Percentiles rank a stretch among this genome's conserved stretches.
phyloP scores from a whole-genome alignment of 345 rosid species.

The Gossypium herbaceum region DNA sequence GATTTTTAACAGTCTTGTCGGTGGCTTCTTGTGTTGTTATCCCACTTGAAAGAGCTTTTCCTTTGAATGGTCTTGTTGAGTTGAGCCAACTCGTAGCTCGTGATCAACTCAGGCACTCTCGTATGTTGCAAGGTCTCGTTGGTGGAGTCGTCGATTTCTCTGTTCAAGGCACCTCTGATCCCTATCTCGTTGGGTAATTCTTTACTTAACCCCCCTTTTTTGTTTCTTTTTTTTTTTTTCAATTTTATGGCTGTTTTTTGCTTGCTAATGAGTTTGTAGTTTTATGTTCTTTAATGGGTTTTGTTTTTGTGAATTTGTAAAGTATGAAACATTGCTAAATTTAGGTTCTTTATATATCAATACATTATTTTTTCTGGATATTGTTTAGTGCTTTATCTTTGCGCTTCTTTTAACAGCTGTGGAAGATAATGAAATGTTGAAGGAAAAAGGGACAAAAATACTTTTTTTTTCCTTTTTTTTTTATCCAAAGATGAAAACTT shows the following conservation, averaged over 20 bases:
- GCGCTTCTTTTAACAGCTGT: not conserved
- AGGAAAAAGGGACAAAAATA: too few relatives aligned
- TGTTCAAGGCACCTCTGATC: slow-evolving; percentile 82
- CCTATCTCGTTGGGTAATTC: slow-evolving; percentile 71
- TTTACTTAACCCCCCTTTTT: not conserved
- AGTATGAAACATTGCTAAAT: not conserved
- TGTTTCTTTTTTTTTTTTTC: not conserved
- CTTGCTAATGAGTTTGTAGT: not conserved
- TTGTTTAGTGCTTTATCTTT: not conserved
- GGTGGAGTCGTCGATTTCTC: slow-evolving; percentile 67
- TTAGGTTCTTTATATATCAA: not conserved
- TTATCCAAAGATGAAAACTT: not conserved
- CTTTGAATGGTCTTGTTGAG: slow-evolving; percentile 46
- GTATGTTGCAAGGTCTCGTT: slow-evolving; percentile 52
- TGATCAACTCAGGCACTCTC: slow-evolving; percentile 68
- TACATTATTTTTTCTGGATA: not conserved
- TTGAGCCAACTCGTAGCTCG: slow-evolving; percentile 55
- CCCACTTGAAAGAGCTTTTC: slow-evolving; percentile 62
- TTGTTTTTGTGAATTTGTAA: not conserved
- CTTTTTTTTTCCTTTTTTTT: not conserved
- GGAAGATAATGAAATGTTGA: too few relatives aligned
- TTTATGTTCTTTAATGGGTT: not conserved
- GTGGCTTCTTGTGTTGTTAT: slow-evolving; percentile 42
- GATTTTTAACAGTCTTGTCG: slow-evolving; percentile 18
- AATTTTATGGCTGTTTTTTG: slow-evolving; percentile 3